These are phyloP conservation scores for Leccinum pallidistipes DNA, from an alignment of 1,284 basidiomycete species.

Conservation along the genomic window DNA sequence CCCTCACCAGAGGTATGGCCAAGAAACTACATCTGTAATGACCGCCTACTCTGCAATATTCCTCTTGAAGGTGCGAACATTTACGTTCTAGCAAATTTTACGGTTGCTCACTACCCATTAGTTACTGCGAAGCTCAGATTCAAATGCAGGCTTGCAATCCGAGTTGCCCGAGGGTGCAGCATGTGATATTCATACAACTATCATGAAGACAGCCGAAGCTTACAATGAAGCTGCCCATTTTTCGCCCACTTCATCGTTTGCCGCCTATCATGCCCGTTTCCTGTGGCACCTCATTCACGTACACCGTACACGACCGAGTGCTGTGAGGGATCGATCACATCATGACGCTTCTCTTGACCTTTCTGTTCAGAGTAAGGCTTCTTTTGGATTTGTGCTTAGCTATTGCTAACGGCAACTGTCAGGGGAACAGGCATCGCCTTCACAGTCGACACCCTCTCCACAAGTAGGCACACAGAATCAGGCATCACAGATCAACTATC, in stretches of 20 bases:
- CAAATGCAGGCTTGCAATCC: slow-evolving; percentile 44
- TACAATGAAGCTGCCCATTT: slow-evolving; percentile 67
- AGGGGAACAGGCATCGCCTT: slow-evolving; percentile 27
- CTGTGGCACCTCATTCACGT: slow-evolving; percentile 65
- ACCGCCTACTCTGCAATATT: slow-evolving; percentile 81
- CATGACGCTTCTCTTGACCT: slow-evolving; percentile 45
- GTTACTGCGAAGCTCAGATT: slow-evolving; percentile 65
- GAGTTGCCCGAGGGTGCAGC: slow-evolving; percentile 57
- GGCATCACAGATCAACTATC: slow-evolving; percentile 20
- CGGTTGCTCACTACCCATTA: slow-evolving; percentile 30
- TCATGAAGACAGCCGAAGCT: slow-evolving; percentile 68
- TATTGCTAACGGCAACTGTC: slow-evolving; percentile 9
- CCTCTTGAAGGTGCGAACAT: slow-evolving; percentile 58
- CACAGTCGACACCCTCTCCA: slow-evolving; percentile 29
- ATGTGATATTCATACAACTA: slow-evolving; percentile 61
- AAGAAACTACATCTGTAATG: slow-evolving; percentile 81
- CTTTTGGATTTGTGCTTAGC: background rate
- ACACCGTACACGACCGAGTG: slow-evolving; percentile 48
- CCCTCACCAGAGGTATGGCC: slow-evolving; percentile 64
- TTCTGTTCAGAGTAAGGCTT: slow-evolving; percentile 45
- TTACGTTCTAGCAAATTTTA: background rate
- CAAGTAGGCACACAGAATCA: slow-evolving; percentile 16
- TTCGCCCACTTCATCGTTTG: slow-evolving; percentile 59
- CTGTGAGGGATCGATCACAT: slow-evolving; percentile 39
- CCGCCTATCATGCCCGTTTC: slow-evolving; percentile 74